Base-by-base conservation (phyloP, 768 basidiomycete genomes). In the Hygrocybe punicea region DNA sequence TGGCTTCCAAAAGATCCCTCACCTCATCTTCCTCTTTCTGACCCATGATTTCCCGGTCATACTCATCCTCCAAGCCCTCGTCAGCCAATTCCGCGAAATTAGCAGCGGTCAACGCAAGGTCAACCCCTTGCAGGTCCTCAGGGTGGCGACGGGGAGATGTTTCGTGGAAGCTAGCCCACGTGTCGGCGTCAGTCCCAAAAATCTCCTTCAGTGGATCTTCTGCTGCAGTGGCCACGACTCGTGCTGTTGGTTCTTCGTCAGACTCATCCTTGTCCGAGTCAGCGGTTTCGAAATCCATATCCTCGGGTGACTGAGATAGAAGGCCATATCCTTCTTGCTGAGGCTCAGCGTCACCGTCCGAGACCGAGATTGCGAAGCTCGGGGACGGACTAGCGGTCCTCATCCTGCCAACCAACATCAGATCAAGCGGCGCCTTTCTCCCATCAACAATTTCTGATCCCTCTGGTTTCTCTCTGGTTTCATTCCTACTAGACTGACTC, bases 161-260 rank as follows among this genome's bases (percentile, higher is more conserved):
- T 39, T 73, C 64, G 51, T 66, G 82, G 49, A 87, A 74, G 51
- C 81, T 81, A 56, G 75, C 73, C 85, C 85, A 86, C 1, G 81
- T 78, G 60, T 85, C 81, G 59, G 75, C 81, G 66, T 86, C 86
- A n/a, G 78, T 77, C 46, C 85, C 84, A 70, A 86, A 87, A 6
- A 86, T 77, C 60, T 86, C 84, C 8, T 69, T 75, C 24, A 86
- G 72, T 19, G 83, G 84, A 65, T 87, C 84, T 65, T 68, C 55
- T 67, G 69, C 60, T 62, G 67, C 51, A 63, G 61, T 52, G 69
- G 73, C 68, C 62, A 68, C 64, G 40, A 79, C 74, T 50, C 70
- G 69, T 48, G 76, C 74, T 9, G 76, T 77, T 23, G 69, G 62
- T 5, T 64, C 66, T 6, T 69, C 66, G 25, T 69, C 71, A 25